Base-by-base conservation (phyloP, 768 basidiomycete genomes). In the Piloderma croceum region DNA sequence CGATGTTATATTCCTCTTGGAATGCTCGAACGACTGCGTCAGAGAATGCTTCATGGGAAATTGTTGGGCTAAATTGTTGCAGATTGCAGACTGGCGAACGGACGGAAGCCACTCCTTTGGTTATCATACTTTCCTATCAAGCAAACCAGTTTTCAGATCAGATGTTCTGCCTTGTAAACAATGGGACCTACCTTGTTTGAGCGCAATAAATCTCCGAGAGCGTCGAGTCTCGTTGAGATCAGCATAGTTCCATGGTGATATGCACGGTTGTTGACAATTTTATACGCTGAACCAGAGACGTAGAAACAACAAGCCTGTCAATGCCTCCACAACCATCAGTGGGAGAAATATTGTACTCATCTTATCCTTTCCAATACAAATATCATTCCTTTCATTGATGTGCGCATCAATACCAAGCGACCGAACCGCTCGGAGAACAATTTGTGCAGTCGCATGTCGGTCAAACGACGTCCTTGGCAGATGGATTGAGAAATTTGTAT, bases 181-280 rank as follows among this genome's bases (percentile, higher is more conserved):
- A n/a, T n/a, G n/a, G n/a, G 17, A 47, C 68, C 39, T 44, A 86
- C 89, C 66, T 86, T 84, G 39, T 74, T 64, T 0, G 73, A 69
- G 10, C 68, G 76, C 36, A 98, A 67, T 7, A 90, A 62, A 45
- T 84, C 76, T 0, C 88, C 84, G 6, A 99, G 65, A 5, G 76
- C 71, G 24, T 74, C 68, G 21, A 97, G 71, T 34, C 72, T 64
- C 3, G 91, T 90, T 6, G 88, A 83, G 17, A 98, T 85, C 20
- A 99, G 76, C 96, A 99, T 99, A 12, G 96, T 99, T 0, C 96
- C 96, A 51, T 99, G 96, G 52, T 98, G 94, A 63, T 97, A 98
- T 6, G 92, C 91, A 21, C 96, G 73, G 38, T 79, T 78, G 50
- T 80, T 86, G 32, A 85, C 83, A 41, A 99, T 88, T 64, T 96